These are phyloP conservation scores for Saururus chinensis DNA, from an alignment of 164 flowering plant genomes.

Conservation along the genomic window DNA sequence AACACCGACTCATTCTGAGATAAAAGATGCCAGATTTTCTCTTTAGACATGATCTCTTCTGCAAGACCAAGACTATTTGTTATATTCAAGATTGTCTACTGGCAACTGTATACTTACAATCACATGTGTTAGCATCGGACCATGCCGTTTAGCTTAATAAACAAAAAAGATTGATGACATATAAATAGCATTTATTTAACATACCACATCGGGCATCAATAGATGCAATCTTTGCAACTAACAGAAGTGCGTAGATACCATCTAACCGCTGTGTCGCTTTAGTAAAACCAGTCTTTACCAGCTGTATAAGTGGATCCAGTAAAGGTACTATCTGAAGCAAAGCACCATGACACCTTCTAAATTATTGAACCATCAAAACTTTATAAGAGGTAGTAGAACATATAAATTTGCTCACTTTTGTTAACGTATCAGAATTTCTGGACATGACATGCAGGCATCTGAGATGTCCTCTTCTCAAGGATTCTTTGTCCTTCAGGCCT, in stretches of 20 bases:
- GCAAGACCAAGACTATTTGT: slow-evolving; percentile 10
- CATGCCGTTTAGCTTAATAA: neutral
- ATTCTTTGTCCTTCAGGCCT: slow-evolving; percentile 93
- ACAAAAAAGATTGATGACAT: neutral
- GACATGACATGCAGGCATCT: slow-evolving; percentile 54
- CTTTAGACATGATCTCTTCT: slow-evolving; percentile 77
- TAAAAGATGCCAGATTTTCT: slow-evolving; percentile 77
- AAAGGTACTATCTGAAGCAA: slow-evolving; percentile 56
- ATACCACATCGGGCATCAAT: slow-evolving; percentile 81
- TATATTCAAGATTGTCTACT: neutral
- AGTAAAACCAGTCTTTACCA: slow-evolving; percentile 85
- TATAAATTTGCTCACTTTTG: slow-evolving; percentile 27
- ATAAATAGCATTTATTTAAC: neutral
- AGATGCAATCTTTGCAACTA: slow-evolving; percentile 59
- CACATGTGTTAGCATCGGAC: neutral
- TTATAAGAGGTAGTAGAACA: neutral
- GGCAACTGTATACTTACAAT: neutral
- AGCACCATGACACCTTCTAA: slow-evolving; percentile 1
- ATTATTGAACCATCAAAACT: neutral
- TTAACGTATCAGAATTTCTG: slow-evolving; percentile 51
- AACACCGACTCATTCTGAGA: slow-evolving; percentile 79
- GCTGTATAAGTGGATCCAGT: slow-evolving; percentile 68
- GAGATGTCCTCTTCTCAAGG: slow-evolving; percentile 84
- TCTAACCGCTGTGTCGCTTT: slow-evolving; percentile 89
- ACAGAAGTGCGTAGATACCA: slow-evolving; percentile 77